Base-by-base conservation (phyloP, 2,329 filamentous ascomycete genomes). In the Penicillium sp. region DNA sequence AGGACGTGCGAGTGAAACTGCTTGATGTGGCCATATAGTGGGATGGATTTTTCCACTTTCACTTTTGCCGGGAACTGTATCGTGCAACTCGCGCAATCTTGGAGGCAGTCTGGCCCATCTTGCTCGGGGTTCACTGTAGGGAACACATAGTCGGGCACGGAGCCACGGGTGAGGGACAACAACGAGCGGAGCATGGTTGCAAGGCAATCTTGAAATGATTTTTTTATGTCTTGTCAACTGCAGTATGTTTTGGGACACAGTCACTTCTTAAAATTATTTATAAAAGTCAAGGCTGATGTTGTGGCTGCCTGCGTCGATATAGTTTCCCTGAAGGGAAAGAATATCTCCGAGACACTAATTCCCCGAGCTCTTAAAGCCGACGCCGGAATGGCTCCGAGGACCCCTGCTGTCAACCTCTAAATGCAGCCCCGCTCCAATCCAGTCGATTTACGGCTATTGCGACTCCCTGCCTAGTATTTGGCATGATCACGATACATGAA, bases 81-180 rank as follows among this genome's bases (percentile, higher is more conserved):
- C 3, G 76, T 78, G 59, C 76, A 78, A 57, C 76, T 73, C 4
- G 72, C 69, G 64, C 76, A 78, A 55, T 78, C 76, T 49, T 66
- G 66, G 16, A 68, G 57, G 57, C 76, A 78, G 43, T 77, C 72
- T 3, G 73, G 68, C 0, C 75, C 75, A 57, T 78, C 76, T 49
- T 68, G 35, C 13, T 65, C 64, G 4, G 71, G 68, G 37, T 75
- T 65, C 53, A 78, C 76, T n/a, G 63, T 71, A 14, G 76, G 76
- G 57, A 78, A 76, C 25, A 77, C 63, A 58, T 76, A 78, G 11
- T 75, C 52, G 28, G 61, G 54, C 37, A 64, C 55, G 55, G 49
- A 59, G 49, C 63, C 46, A 28, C 68, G 69, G 19, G 70, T 68
- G 3, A 73, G 55, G n/a, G 73, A 72, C 13, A 76, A 61, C 10